phyloP scores from a whole-genome alignment of 1,139 yeast species.

The Magnusiomyces suaveolens region DNA sequence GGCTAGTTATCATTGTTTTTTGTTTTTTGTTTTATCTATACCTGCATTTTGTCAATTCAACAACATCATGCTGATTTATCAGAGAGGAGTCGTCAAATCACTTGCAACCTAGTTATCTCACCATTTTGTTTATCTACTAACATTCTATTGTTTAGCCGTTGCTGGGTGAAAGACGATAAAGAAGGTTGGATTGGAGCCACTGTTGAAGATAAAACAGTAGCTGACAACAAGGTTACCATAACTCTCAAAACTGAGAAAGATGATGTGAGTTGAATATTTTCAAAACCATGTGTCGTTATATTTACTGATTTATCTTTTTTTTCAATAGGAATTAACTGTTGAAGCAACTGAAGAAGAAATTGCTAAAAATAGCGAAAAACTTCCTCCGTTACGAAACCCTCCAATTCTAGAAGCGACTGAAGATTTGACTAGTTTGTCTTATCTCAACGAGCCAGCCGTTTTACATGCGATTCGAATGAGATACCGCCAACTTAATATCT shows the following conservation, averaged over 20 bases:
- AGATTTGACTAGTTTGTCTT: conserved; percentile 84
- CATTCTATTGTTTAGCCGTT: conserved; percentile 56
- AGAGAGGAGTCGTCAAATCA: too few relatives aligned
- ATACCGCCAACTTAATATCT: conserved; percentile 79
- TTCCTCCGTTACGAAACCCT: conserved; percentile 83
- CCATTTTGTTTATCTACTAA: neutral
- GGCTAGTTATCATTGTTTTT: too few relatives aligned
- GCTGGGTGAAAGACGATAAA: conserved; percentile 88
- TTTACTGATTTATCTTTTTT: too few relatives aligned
- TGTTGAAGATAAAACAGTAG: conserved; percentile 46
- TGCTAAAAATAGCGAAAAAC: conserved; percentile 34
- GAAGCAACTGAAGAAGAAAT: conserved; percentile 36
- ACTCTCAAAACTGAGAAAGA: conserved; percentile 57
- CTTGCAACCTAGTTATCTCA: too few relatives aligned
- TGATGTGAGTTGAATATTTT: conserved; percentile 18
- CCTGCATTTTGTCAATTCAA: too few relatives aligned
- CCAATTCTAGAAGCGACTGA: conserved; percentile 90
- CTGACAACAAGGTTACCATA: conserved; percentile 44
- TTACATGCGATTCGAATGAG: conserved; percentile 87
- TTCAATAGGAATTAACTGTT: conserved; percentile 21
- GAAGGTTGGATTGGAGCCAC: conserved; percentile 91
- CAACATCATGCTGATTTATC: too few relatives aligned
- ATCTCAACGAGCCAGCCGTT: conserved; percentile 84
- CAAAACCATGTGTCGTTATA: neutral
- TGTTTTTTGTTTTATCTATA: too few relatives aligned